A percentile compares a stretch with the other conserved stretches of the same genome.
These are phyloP conservation scores for Chaetomium sp. DNA, from an alignment of 2,329 filamentous ascomycete species.

Conservation along the genomic window DNA sequence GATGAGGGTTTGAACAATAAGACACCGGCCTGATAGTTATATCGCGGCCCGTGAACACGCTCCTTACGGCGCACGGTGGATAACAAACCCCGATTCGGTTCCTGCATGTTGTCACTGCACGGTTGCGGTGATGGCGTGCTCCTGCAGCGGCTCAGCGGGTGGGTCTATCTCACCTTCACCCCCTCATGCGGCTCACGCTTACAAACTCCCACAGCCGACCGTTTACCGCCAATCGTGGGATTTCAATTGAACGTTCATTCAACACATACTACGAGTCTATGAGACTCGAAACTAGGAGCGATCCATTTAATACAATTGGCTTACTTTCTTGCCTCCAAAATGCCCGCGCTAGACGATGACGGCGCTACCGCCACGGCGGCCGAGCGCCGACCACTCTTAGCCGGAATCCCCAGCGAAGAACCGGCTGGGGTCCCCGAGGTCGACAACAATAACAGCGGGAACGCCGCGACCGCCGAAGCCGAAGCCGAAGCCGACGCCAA, in stretches of 20 bases:
- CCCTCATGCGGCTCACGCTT: no score
- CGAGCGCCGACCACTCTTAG: conserved; percentile 8
- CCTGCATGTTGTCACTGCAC: no score
- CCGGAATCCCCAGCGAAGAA: not conserved
- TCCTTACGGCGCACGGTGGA: no score
- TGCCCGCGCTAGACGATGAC: not conserved
- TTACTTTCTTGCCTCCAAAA: not conserved
- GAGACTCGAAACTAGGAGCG: no score
- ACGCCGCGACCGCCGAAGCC: not conserved
- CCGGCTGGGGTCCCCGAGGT: not conserved
- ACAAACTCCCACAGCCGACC: no score
- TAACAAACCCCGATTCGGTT: no score
- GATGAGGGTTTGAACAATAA: no score
- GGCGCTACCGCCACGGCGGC: not conserved
- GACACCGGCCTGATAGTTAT: no score
- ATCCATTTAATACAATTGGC: not conserved
- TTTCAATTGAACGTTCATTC: not conserved
- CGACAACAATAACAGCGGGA: not conserved
- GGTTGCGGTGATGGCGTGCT: no score
- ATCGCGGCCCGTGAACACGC: no score
- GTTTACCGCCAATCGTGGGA: no score
- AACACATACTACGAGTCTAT: not conserved
- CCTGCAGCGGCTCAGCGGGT: no score
- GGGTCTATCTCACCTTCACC: not conserved
- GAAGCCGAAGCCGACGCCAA: not conserved